Conservation (phyloP, 768 basidiomycete species). For the Dacryopinax spathularia region DNA sequence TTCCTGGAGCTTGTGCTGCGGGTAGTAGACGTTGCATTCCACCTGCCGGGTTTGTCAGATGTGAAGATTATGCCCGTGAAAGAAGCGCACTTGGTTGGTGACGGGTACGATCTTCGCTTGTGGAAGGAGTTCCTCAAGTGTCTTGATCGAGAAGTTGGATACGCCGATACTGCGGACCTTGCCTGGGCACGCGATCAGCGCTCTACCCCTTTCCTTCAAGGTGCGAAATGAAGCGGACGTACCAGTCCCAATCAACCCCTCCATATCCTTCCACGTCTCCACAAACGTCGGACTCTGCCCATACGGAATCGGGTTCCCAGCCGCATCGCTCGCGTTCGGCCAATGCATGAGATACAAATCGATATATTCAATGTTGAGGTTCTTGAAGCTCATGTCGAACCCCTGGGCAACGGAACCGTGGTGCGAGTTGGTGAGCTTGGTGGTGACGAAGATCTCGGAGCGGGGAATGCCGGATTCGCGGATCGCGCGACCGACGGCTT, state of each 20-base stretch:
- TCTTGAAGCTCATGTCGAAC: constrained; percentile 30
- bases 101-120: constrained; percentile 54
- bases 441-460: constrained; percentile 35
- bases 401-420: constrained; percentile 29
- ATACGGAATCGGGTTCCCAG: constrained; percentile 12
- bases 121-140: constrained; percentile 58
- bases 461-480: constrained; percentile 30
- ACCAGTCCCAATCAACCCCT: constrained; percentile 23
- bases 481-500: constrained; percentile 19
- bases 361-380: constrained; percentile 33
- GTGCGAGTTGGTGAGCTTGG: constrained; percentile 30
- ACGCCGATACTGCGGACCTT: constrained; percentile 41
- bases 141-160: constrained; percentile 57
- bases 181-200: neutral
- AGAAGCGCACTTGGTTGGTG: constrained; percentile 45
- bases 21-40: neutral
- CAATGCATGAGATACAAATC: constrained; percentile 36
- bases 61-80: neutral
- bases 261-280: constrained; percentile 28
- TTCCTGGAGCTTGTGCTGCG: neutral
- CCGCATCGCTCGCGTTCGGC: constrained; percentile 20
- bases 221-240: neutral
- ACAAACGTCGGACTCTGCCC: constrained; percentile 23
- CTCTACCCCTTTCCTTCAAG: no score
- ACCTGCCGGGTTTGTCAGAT: neutral